Evolutionary conservation across 2,329 filamentous ascomycete species (phyloP), one percentile per base, ranked within the genome.

Genomic region (Cladosporium cucumerinum): DNA sequence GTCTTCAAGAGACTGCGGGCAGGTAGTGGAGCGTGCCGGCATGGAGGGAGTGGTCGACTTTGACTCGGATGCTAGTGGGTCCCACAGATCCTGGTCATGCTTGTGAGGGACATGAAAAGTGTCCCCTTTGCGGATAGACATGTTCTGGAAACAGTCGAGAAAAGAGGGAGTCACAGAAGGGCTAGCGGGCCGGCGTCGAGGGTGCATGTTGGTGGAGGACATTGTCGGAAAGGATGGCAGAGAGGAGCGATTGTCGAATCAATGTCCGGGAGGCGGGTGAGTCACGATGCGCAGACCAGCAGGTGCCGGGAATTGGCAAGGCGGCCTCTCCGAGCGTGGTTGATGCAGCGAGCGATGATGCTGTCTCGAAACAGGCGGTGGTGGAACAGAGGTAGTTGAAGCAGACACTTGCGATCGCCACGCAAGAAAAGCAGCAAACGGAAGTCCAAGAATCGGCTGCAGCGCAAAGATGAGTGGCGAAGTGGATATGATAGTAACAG

Each of bases 51-150:
- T 65, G 18, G 66, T 57, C 43, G 57, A 49, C 52, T 60, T 68
- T 32, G 69, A 57, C 46, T 60, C 67, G 25, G 67, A 65, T 61
- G 72, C 72, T n/a, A 77, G 71, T 25, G 75, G 75, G 67, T 77
- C 74, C 71, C 74, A 76, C 52, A 77, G 69, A 54, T 72, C 72
- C 70, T 78, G 78, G 69, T 78, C 77, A 64, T 80, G 72, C 67
- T 79, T 78, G 67, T 76, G 76, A 57, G 78, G 78, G 60, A 79
- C 79, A 67, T 80, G 79, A 72, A 83, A 83, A 67, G 81, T 83
- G 64, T 78, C 77, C 65, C 78, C 77, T 75, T 82, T 82, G 71
- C 79, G 79, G 67, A 83, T 76, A 61, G 74, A 76, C 77, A 81
- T 80, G 73, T 74, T 75, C 67, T 75, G 73, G 68, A 77, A 75